Base-by-base conservation (phyloP, 1,139 yeast species). In the Magnusiomyces clavatus region DNA sequence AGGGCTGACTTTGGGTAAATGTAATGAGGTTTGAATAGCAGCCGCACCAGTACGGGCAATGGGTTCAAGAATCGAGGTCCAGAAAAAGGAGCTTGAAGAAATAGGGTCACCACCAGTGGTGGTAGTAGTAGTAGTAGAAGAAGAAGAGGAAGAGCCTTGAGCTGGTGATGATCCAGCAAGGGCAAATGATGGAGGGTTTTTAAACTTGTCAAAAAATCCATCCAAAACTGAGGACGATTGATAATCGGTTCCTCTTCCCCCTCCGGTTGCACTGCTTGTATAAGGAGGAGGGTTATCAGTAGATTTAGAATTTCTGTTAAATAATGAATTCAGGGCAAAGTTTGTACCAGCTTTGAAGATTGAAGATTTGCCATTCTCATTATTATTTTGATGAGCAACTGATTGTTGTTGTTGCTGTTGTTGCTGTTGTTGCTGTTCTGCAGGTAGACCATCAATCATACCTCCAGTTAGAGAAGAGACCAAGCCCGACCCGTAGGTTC, bases 181-280 rank as follows among this genome's bases (percentile, higher is more conserved):
- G 6, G 48, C 47, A 20, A 45, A 48, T 12, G 53, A 41, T 11
- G 56, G 56, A 6, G 56, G 54, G 16, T 43, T 48, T 39, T 52
- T 51, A 31, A 51, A 51, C 43, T 49, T 43, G 17, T 51, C 47
- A 42, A 54, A 54, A 35, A 54, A 52, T 47, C 39, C 31, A 36
- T 54, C 54, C 24, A 54, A 31, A 19, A 48, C 48, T 6, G 56
- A 50, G 14, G 42, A 17, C 5, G 11, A n/a, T 20, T 16, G 31
- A 35, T 19, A 12, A 24, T 5, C n/a, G 31, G 8, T 5, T 8
- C 31, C 8, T 24, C 31, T 24, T 24, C 17, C 8, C n/a, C n/a
- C n/a, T n/a, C n/a, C n/a, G n/a, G n/a, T n/a, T n/a, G n/a, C n/a
- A n/a, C n/a, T n/a, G n/a, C 8, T 13, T 14, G 37, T 5, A 19